phyloP scores from a whole-genome alignment of 169 alveolate species.

The Eimeria brunetti region DNA sequence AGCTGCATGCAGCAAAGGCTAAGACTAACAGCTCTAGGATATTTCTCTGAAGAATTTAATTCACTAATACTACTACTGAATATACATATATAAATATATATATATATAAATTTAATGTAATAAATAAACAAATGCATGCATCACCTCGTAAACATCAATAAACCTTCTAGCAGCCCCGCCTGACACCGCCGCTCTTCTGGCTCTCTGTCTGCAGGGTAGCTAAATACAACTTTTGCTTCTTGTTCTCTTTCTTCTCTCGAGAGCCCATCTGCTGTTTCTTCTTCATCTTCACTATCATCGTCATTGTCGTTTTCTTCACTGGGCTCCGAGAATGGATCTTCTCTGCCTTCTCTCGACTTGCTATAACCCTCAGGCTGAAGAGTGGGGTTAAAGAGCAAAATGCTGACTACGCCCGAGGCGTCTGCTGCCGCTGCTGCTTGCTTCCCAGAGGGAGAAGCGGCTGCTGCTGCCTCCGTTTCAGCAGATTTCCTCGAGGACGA shows the following conservation, averaged over 20 bases:
- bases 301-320: neutral
- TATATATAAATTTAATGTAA: neutral
- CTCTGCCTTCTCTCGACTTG: neutral
- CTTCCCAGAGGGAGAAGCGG: neutral
- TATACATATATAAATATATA: no score
- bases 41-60: no score
- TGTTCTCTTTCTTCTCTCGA: slow-evolving; percentile 48
- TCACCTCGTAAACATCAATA: slow-evolving; percentile 29
- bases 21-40: no score
- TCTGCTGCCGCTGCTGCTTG: neutral
- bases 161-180: slow-evolving; percentile 68
- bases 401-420: slow-evolving; percentile 23
- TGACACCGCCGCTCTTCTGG: slow-evolving; percentile 63
- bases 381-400: slow-evolving; percentile 64
- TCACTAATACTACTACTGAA: no score
- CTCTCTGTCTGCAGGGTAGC: slow-evolving; percentile 30
- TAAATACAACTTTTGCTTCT: slow-evolving; percentile 57
- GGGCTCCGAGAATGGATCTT: neutral
- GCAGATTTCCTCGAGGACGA: neutral
- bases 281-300: no score
- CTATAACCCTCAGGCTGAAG: slow-evolving; percentile 1
- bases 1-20: no score
- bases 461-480: neutral
- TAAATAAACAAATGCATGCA: no score
- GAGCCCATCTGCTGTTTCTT: neutral